Base-by-base conservation (phyloP, 2,329 filamentous ascomycete genomes). In the Fusarium lateritium region DNA sequence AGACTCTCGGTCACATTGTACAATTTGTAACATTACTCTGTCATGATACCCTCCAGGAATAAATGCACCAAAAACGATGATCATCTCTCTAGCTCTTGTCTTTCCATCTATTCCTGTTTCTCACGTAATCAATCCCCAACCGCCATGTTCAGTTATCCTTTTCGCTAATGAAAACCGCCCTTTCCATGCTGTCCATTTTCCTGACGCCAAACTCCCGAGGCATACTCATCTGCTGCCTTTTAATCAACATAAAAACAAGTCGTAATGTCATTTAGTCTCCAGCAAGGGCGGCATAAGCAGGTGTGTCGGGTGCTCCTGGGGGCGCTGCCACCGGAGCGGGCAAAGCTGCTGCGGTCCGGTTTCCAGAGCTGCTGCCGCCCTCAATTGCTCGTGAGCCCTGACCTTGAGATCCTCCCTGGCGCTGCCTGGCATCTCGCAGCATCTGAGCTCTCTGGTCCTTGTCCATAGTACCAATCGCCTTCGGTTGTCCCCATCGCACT, bases 401-500 rank as follows among this genome's bases (percentile, higher is more conserved):
- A 7, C 61, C 63, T 40, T 65, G 65, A 22, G 67, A 34, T 17
- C 43, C 42, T 28, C 51, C 72, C 59, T 78, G 75, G 79, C 83
- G 65, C 79, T 81, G 56, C 79, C 83, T 44, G 77, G 85, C 95
- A 74, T 97, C 94, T 36, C 90, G 88, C 22, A 94, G 89, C 83
- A 97, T 94, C 75, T 92, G 88, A 70, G 91, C 85, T 43, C 95
- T 88, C 78, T 97, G 88, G 56, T 98, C 94, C 65, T 91, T 91
- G 68, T 97, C 93, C 89, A 98, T 92, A 24, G 89, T 97, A 58
- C 97, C 96, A 57, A 99, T 86, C 2, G 95, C 92, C 82, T 94
- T 96, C 17, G 97, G 95, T 77, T 92, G 91, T 17, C 94, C 95
- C 96, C 96, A 99, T 67, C 94, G 91, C 19, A 99, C 90, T 33